Conservation (phyloP, 208 protist genomes). For the Trypanosoma melophagium region DNA sequence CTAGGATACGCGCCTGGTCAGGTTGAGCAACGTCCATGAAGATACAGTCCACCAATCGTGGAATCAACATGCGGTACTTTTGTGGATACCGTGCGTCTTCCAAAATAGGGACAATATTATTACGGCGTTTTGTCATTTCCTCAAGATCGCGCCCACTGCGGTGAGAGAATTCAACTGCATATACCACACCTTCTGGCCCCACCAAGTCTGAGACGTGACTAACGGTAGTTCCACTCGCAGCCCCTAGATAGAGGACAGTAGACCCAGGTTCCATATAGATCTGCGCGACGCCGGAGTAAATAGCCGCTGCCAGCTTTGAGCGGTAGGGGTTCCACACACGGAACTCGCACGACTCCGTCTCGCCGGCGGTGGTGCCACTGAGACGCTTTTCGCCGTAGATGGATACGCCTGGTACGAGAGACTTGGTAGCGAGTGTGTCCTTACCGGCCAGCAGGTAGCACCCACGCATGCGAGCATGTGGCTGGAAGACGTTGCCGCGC, state of each 20-base stretch:
- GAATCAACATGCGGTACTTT: constrained; percentile 99
- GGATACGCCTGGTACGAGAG: constrained; percentile 97
- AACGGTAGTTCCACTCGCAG: constrained; percentile 99
- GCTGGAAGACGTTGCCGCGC: constrained; percentile 94
- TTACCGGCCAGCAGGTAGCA: constrained; percentile 98
- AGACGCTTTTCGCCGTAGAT: constrained; percentile 99
- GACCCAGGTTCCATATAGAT: constrained; percentile 98
- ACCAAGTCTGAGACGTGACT: constrained; percentile 99
- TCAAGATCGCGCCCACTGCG: constrained; percentile 99
- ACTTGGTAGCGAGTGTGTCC: constrained; percentile 97
- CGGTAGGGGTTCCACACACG: constrained; percentile 99
- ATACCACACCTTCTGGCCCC: constrained; percentile 98
- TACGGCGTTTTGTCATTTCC: constrained; percentile 99
- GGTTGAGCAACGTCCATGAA: constrained; percentile 99
- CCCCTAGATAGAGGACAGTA: constrained; percentile 99
- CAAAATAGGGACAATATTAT: constrained; percentile 99
- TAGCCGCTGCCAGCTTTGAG: constrained; percentile 99
- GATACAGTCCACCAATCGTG: constrained; percentile 98
- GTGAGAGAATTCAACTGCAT: constrained; percentile 99
- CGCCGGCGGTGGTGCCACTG: constrained; percentile 63
- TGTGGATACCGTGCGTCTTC: constrained; percentile 99
- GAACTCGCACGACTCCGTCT: constrained; percentile 96
- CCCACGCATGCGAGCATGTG: constrained; percentile 94
- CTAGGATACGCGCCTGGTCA: constrained; percentile 99
- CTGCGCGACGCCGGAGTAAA: constrained; percentile 98